Conservation (phyloP, 2,329 filamentous ascomycete genomes). For the Penicillium psychrosexuale region DNA sequence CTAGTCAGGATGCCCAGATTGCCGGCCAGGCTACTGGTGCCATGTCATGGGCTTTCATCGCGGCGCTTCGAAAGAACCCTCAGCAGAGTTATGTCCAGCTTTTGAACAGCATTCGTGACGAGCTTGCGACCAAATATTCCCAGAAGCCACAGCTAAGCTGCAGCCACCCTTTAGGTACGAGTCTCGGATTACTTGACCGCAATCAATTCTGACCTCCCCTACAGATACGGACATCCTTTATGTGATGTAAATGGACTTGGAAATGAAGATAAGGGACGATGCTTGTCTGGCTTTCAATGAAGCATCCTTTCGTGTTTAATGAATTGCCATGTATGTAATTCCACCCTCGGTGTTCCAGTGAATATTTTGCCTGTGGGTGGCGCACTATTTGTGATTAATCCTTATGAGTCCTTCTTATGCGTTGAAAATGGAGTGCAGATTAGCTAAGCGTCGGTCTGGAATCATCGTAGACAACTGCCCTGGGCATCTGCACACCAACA, state of each 20-base stretch:
- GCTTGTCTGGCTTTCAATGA: not conserved
- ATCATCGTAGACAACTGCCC: constrained; percentile 12
- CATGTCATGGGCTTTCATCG: constrained; percentile 98
- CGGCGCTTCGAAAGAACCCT: constrained; percentile 83
- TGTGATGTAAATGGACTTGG: constrained; percentile 54
- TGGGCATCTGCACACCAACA: not conserved
- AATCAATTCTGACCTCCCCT: constrained; percentile 16
- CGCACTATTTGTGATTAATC: constrained; percentile 16
- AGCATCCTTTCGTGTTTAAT: constrained; percentile 16
- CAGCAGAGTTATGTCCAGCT: constrained; percentile 95
- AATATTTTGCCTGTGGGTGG: constrained; percentile 9
- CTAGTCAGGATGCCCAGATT: constrained; percentile 89
- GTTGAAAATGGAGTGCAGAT: not conserved
- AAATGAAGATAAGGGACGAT: not conserved
- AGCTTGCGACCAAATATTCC: constrained; percentile 78
- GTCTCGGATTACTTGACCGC: not conserved
- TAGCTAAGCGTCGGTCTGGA: constrained; percentile 12
- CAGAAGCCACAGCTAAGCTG: constrained; percentile 97
- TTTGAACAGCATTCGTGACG: constrained; percentile 90
- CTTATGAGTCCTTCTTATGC: constrained; percentile 7
- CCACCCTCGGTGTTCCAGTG: constrained; percentile 15
- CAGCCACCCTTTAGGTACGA: constrained; percentile 88
- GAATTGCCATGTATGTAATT: constrained; percentile 23
- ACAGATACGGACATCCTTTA: constrained; percentile 64
- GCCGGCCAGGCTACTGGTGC: constrained; percentile 86